Conservation (phyloP, 2,329 filamentous ascomycete species). For the Beauveria bassiana region DNA sequence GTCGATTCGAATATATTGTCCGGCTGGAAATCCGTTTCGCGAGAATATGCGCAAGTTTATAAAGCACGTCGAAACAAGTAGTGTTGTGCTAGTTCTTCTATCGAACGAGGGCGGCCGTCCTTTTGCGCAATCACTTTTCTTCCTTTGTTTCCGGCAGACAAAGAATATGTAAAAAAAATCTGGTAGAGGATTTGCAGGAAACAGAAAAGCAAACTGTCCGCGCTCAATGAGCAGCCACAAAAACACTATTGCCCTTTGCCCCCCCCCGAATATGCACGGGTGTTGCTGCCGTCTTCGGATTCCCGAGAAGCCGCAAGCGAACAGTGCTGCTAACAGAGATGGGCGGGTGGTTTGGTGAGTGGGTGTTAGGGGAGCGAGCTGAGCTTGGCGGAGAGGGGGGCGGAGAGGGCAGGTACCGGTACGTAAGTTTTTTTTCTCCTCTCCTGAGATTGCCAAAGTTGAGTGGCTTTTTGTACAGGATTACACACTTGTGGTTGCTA, state of each 20-base stretch:
- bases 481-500: too few relatives aligned
- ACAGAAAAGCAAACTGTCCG: background rate
- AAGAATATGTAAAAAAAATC: background rate
- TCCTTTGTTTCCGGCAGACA: background rate
- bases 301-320: background rate
- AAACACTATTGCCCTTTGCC: background rate
- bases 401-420: background rate
- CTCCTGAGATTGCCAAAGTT: too few relatives aligned
- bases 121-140: background rate
- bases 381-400: background rate
- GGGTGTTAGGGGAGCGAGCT: background rate
- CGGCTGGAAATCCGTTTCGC: background rate
- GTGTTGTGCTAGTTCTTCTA: background rate
- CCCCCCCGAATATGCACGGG: background rate
- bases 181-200: background rate
- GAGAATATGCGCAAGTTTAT: background rate
- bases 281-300: background rate
- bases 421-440: background rate
- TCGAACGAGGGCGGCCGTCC: background rate
- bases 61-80: background rate
- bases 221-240: background rate
- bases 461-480: too few relatives aligned
- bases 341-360: background rate
- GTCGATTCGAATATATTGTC: background rate
- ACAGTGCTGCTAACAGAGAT: background rate